A percentile compares a stretch with the other conserved stretches of the same genome.
phyloP scores from a whole-genome alignment of 2,329 filamentous ascomycete species.

The Fonsecaea erecta region DNA sequence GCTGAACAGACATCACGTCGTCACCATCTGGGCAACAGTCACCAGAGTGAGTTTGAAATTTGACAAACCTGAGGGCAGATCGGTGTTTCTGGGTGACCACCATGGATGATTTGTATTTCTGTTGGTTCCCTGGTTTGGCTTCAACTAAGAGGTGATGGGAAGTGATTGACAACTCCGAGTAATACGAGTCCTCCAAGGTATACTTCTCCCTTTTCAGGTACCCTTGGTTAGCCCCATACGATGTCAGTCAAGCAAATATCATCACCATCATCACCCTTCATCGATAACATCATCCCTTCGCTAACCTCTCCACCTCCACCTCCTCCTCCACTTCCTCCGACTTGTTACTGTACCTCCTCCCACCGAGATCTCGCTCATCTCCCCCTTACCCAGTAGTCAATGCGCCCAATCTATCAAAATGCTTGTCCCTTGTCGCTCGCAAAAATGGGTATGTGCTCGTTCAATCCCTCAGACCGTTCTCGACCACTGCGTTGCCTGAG shows the following conservation, averaged over 20 bases:
- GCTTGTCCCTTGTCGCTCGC: not conserved
- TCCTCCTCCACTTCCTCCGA: not conserved
- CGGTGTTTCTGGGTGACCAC: not conserved
- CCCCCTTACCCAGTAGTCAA: not conserved
- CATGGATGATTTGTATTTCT: not conserved
- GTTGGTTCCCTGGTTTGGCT: not conserved
- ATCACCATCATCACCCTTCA: not conserved
- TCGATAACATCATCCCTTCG: not conserved
- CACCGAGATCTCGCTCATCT: constrained; percentile 10
- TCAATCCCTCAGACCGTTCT: not conserved
- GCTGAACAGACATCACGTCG: not conserved
- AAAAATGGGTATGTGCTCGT: not conserved
- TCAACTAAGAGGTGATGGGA: not conserved
- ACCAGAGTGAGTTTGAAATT: not conserved
- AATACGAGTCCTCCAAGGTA: too few relatives aligned
- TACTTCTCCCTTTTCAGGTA: not conserved
- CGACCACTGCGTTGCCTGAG: constrained; percentile 7
- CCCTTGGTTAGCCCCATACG: not conserved
- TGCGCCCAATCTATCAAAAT: not conserved
- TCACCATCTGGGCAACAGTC: not conserved
- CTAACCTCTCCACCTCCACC: not conserved
- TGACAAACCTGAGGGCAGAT: not conserved
- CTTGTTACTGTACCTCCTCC: not conserved
- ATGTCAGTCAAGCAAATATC: not conserved
- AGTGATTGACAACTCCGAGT: not conserved